Conservation (phyloP, 208 protist genomes). For the Leishmania braziliensis region DNA sequence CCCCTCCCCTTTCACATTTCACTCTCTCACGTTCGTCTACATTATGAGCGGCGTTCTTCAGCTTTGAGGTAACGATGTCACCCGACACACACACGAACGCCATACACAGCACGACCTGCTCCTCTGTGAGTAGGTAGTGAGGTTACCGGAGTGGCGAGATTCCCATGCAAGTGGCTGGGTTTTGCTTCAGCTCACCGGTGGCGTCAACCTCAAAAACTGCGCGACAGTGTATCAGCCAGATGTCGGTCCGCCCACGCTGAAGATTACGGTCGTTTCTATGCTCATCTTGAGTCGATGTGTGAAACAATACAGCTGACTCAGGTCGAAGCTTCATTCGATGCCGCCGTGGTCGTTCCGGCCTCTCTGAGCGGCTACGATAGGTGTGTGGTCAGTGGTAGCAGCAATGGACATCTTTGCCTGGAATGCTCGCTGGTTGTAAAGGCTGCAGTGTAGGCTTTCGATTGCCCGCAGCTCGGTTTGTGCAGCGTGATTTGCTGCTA, state of each 20-base stretch:
- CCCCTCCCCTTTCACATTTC: too few species aligned
- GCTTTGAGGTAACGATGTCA: background rate
- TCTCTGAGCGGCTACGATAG: background rate
- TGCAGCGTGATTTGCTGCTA: background rate
- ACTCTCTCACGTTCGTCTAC: background rate
- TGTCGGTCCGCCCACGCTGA: background rate
- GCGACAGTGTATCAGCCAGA: background rate
- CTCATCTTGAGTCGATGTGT: background rate
- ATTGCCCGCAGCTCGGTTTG: background rate
- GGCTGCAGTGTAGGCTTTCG: background rate
- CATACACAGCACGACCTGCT: background rate
- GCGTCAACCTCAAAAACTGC: background rate
- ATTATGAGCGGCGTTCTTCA: background rate
- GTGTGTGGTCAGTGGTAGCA: background rate
- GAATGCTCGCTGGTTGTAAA: background rate
- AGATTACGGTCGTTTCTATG: background rate
- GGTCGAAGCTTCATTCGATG: background rate
- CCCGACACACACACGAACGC: background rate
- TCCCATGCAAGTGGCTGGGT: background rate
- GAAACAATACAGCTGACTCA: background rate
- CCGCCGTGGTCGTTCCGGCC: background rate
- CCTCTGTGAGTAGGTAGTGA: background rate
- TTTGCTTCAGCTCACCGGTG: background rate
- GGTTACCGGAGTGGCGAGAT: background rate
- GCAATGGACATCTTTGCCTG: background rate